A percentile compares a stretch with the other conserved stretches of the same genome.
Evolutionary conservation across 208 protist genomes (phyloP).

Genomic region (Strigomonas culicis): DNA sequence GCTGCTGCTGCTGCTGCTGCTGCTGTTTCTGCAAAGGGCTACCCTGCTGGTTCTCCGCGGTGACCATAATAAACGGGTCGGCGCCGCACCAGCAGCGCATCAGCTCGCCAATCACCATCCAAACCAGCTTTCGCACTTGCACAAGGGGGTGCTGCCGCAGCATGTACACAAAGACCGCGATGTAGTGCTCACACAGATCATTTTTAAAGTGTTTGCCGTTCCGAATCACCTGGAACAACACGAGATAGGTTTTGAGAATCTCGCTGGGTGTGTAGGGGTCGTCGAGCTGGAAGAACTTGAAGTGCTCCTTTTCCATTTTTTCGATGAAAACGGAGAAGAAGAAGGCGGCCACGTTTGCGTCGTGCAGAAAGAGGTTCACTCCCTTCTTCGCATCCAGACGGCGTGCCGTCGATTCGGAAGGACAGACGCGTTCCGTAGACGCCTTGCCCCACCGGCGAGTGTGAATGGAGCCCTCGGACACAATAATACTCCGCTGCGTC

Average conservation of each 20-base stretch:
- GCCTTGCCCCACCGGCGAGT: conserved; percentile 68
- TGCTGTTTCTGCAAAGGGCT: not conserved
- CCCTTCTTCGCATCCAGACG: not conserved
- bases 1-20: not conserved
- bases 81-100: conserved; percentile 56
- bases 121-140: conserved; percentile 26
- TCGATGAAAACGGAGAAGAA: not conserved
- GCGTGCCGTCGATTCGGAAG: not conserved
- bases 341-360: conserved; percentile 20
- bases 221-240: conserved; percentile 24
- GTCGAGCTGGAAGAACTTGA: conserved; percentile 54
- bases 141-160: conserved; percentile 24
- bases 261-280: conserved; percentile 66
- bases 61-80: conserved; percentile 20
- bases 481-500: conserved; percentile 17
- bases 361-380: conserved; percentile 27
- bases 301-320: not conserved
- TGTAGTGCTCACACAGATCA: conserved; percentile 18
- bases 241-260: conserved; percentile 30
- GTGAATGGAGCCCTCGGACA: conserved; percentile 45
- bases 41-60: not conserved
- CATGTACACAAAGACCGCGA: conserved; percentile 32
- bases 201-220: conserved; percentile 20
- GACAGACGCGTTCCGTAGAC: conserved; percentile 21
- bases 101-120: conserved; percentile 34